Conservation (phyloP, 2,329 filamentous ascomycete species). For the Neospermospora avenae region DNA sequence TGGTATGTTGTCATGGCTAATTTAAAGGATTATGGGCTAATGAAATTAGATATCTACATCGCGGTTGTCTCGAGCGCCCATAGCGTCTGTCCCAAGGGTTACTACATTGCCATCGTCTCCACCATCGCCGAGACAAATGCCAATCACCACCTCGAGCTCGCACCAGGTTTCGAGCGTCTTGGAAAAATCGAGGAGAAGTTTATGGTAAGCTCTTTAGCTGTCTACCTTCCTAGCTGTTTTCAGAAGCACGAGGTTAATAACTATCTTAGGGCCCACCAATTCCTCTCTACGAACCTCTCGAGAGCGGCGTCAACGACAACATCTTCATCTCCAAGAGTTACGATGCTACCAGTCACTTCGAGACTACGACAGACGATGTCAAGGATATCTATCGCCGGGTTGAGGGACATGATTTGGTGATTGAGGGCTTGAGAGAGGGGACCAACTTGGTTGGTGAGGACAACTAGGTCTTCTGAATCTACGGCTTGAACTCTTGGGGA, state of each 20-base stretch:
- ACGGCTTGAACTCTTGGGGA: background rate
- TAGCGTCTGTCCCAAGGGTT: constrained; percentile 98
- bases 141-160: constrained; percentile 94
- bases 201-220: constrained; percentile 57
- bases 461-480: constrained; percentile 15
- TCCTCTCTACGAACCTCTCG: constrained; percentile 87
- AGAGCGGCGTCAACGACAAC: constrained; percentile 79
- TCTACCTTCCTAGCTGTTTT: background rate
- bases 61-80: constrained; percentile 93
- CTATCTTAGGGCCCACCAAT: constrained; percentile 72
- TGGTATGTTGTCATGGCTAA: constrained; percentile 47
- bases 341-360: constrained; percentile 96
- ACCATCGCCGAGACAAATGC: constrained; percentile 89
- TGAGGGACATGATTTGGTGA: constrained; percentile 66
- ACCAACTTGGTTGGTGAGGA: constrained; percentile 65
- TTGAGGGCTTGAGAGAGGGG: constrained; percentile 63
- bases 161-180: constrained; percentile 86
- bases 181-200: constrained; percentile 96
- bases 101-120: constrained; percentile 97
- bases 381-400: constrained; percentile 86
- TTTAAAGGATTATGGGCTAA: constrained; percentile 12
- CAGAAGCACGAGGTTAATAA: background rate
- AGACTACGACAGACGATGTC: constrained; percentile 88
- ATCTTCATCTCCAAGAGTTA: constrained; percentile 99
- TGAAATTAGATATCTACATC: constrained; percentile 79